Percentiles rank a stretch among this genome's conserved stretches.
Evolutionary conservation across 257 asterid genomes (phyloP).

Genomic region (Striga asiatica): DNA sequence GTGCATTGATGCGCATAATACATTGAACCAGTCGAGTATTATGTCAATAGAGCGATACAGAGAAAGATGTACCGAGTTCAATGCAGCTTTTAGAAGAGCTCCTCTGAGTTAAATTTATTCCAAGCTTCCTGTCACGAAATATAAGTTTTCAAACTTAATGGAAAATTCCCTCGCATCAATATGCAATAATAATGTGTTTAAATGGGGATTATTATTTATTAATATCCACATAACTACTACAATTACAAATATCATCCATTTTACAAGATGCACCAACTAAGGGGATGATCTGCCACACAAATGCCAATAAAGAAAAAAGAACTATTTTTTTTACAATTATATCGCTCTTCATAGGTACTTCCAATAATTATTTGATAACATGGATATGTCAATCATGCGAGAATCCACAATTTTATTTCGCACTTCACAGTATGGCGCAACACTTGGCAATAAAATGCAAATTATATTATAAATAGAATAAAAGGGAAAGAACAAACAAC

Average conservation of each 20-base stretch:
- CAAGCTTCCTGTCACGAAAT: constrained; percentile 71
- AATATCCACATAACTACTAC: no score
- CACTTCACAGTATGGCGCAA: constrained; percentile 1
- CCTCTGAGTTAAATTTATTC: constrained; percentile 99
- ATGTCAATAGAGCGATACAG: constrained; percentile 14
- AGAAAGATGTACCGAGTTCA: constrained; percentile 18
- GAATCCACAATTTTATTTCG: neutral
- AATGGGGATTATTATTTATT: neutral
- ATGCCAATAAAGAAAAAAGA: neutral
- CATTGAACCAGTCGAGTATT: constrained; percentile 15
- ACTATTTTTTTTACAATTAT: neutral
- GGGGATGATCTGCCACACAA: neutral
- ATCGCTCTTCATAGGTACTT: neutral
- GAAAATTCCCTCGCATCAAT: neutral
- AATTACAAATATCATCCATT: neutral
- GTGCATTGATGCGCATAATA: constrained; percentile 12
- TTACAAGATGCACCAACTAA: neutral
- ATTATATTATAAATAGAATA: neutral
- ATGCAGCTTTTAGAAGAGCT: constrained; percentile 62
- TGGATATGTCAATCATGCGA: neutral
- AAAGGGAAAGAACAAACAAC: neutral
- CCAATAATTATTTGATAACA: neutral
- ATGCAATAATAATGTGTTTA: neutral
- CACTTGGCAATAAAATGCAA: neutral
- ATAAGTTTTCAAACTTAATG: constrained; percentile 16